Conservation (phyloP, 805 yeast species). For the Monosporozyma siamensis region DNA sequence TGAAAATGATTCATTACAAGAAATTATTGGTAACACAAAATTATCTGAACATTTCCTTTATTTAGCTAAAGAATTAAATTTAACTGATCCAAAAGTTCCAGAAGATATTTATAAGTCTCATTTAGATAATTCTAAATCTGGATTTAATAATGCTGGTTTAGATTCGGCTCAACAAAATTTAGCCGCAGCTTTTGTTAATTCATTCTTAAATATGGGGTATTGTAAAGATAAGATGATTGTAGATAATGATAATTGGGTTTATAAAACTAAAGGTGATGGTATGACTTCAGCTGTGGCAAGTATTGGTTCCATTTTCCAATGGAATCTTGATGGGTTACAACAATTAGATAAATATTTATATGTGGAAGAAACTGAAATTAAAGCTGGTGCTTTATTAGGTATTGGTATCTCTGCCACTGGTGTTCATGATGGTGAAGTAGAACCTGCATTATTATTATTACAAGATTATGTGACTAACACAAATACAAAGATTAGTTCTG, state of each 20-base stretch:
- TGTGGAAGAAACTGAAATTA: constrained; percentile 74
- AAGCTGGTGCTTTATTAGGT: constrained; percentile 95
- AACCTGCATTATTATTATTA: constrained; percentile 77
- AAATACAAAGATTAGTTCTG: constrained; percentile 54
- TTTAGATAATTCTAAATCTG: constrained; percentile 58
- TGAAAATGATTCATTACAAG: constrained; percentile 62
- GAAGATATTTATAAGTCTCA: constrained; percentile 91
- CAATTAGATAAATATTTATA: constrained; percentile 80
- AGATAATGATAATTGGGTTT: constrained; percentile 80
- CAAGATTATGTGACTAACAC: constrained; percentile 71
- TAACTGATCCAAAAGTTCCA: constrained; percentile 84
- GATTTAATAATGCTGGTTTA: constrained; percentile 38
- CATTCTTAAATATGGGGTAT: constrained; percentile 84
- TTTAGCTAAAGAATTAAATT: constrained; percentile 76
- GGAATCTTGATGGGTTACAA: constrained; percentile 92
- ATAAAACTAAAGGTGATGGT: constrained; percentile 84
- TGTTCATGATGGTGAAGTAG: constrained; percentile 85
- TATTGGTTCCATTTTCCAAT: constrained; percentile 78
- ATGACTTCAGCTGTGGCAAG: constrained; percentile 89
- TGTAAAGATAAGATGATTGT: constrained; percentile 75
- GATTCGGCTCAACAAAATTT: constrained; percentile 93
- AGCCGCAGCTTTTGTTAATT: constrained; percentile 90
- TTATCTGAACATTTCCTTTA: constrained; percentile 72
- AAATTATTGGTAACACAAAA: constrained; percentile 71
- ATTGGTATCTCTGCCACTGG: constrained; percentile 88